Percentiles rank a stretch among this genome's conserved stretches.
Evolutionary conservation across 75 land plant species (phyloP).

Genomic region (Cunninghamia lanceolata): DNA sequence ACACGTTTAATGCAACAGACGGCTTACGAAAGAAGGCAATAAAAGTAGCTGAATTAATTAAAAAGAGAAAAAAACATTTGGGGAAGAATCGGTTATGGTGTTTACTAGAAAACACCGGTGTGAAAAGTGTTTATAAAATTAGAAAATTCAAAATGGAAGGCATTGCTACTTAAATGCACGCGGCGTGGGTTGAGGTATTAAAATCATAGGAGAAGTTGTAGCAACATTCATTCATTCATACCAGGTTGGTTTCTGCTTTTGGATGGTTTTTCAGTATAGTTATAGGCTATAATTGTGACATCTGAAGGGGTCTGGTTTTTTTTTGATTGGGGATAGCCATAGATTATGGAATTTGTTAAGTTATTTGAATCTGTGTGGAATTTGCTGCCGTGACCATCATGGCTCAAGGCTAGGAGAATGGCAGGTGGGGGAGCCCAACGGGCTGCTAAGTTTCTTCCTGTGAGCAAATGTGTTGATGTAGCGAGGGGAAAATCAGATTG

Average conservation of each 20-base stretch:
- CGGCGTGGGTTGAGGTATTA: neutral
- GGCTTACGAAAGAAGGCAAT: neutral
- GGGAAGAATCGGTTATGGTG: neutral
- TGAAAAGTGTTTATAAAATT: neutral
- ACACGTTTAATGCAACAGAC: neutral
- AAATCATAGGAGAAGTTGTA: neutral
- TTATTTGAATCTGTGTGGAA: neutral
- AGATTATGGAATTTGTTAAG: neutral
- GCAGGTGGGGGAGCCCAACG: slow-evolving; percentile 1
- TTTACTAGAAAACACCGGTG: neutral
- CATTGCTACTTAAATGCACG: neutral
- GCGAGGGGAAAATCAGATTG: slow-evolving; percentile 10
- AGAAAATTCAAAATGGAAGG: neutral
- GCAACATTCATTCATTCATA: neutral
- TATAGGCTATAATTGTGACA: neutral
- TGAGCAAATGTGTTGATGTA: neutral
- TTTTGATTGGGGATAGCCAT: neutral
- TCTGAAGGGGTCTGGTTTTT: neutral
- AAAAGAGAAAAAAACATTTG: neutral
- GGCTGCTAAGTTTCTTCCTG: neutral
- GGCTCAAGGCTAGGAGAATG: neutral
- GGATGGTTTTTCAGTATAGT: no score
- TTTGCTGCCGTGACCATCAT: neutral
- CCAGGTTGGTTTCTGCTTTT: neutral
- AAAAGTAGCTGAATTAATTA: neutral